Percentiles rank a stretch among this genome's conserved stretches.
These are phyloP conservation scores for Tuber indicum DNA, from an alignment of 495 filamentous ascomycete genomes.

Conservation along the genomic window DNA sequence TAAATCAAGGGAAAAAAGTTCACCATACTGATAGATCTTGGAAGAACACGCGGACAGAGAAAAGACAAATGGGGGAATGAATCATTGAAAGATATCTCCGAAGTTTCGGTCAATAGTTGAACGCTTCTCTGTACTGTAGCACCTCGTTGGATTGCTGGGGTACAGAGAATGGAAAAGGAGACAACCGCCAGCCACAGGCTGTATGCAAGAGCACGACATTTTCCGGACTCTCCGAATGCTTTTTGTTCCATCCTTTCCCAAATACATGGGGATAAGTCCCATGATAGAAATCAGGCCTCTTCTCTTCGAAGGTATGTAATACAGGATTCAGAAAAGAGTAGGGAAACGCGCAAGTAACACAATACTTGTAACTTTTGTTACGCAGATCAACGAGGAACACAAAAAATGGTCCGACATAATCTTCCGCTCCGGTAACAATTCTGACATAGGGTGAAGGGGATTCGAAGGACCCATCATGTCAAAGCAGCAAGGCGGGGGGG, in stretches of 20 bases:
- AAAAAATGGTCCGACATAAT: neutral
- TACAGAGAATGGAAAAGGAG: slow-evolving; percentile 14
- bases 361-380: neutral
- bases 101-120: slow-evolving; percentile 6
- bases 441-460: neutral
- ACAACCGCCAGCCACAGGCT: slow-evolving; percentile 23
- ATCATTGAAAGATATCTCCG: slow-evolving; percentile 5
- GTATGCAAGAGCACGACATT: slow-evolving; percentile 20
- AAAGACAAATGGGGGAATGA: neutral
- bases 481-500: neutral
- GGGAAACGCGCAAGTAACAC: neutral
- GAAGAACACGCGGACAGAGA: neutral
- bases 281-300: neutral
- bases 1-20: neutral
- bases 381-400: neutral
- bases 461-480: neutral
- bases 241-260: neutral
- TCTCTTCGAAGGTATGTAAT: neutral
- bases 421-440: neutral
- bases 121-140: neutral
- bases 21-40: neutral
- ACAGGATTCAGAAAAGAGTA: neutral
- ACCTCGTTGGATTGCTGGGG: slow-evolving; percentile 11
- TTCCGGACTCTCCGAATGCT: neutral
- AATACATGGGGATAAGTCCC: neutral